These are phyloP conservation scores for Monosporascus sp. DNA, from an alignment of 2,329 filamentous ascomycete species.

Conservation along the genomic window DNA sequence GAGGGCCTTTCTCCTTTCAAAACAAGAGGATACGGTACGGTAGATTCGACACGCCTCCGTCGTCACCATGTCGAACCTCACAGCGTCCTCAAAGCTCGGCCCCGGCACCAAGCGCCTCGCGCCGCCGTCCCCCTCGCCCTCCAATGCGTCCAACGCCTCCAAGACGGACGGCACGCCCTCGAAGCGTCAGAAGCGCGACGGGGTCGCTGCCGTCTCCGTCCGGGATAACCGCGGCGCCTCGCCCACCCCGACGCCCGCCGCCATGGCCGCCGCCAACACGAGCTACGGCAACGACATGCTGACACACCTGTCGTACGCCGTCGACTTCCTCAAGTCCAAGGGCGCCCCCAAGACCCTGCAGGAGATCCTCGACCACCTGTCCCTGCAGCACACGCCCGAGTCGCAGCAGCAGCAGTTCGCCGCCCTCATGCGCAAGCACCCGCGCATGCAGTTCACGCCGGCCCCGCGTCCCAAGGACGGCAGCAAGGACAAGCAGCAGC, in stretches of 20 bases:
- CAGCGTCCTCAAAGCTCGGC: conserved; percentile 56
- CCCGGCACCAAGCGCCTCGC: conserved; percentile 45
- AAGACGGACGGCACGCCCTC: conserved; percentile 54
- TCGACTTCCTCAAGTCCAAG: conserved; percentile 73
- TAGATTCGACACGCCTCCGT: conserved; percentile 16
- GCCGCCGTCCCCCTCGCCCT: conserved; percentile 59
- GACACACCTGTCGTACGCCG: conserved; percentile 82
- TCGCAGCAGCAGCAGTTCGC: conserved; percentile 59
- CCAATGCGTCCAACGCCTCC: conserved; percentile 42
- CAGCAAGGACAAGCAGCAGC: conserved; percentile 23
- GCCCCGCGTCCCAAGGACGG: conserved; percentile 40
- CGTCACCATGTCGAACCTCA: conserved; percentile 56
- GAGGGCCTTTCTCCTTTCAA: too few relatives aligned
- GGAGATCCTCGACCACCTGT: conserved; percentile 77
- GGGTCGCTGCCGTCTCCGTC: conserved; percentile 2
- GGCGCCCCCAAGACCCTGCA: conserved; percentile 63
- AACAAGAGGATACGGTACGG: too few relatives aligned
- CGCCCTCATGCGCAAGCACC: conserved; percentile 61
- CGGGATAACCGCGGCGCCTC: conserved; percentile 14
- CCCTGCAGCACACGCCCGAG: conserved; percentile 58
- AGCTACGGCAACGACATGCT: conserved; percentile 75
- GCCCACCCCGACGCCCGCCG: conserved; percentile 26
- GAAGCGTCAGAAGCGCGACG: conserved; percentile 55
- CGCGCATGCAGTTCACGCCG: conserved; percentile 51
- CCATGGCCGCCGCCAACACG: conserved; percentile 49